Percentiles rank a stretch among this genome's conserved stretches.
These are phyloP conservation scores for Penicillium expansum DNA, from an alignment of 2,329 filamentous ascomycete species.

Conservation along the genomic window DNA sequence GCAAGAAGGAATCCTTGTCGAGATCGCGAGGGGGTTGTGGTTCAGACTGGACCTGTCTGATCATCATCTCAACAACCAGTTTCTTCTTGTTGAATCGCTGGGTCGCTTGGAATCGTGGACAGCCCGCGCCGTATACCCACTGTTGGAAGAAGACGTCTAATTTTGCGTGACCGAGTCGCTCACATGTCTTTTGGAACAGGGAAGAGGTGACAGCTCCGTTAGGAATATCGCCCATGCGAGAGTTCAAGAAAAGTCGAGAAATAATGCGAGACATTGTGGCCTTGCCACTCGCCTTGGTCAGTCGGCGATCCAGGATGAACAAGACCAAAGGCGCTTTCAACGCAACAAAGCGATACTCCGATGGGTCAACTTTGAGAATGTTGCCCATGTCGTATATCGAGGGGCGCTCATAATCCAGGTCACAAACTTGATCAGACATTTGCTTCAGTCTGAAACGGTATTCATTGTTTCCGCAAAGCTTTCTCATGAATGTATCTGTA, in stretches of 20 bases:
- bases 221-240: slow-evolving; percentile 73
- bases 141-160: slow-evolving; percentile 91
- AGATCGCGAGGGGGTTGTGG: slow-evolving; percentile 58
- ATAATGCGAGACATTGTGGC: slow-evolving; percentile 82
- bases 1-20: slow-evolving; percentile 73
- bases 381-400: slow-evolving; percentile 78
- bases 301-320: slow-evolving; percentile 86
- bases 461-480: slow-evolving; percentile 89
- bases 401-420: slow-evolving; percentile 76
- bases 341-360: slow-evolving; percentile 85
- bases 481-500: slow-evolving; percentile 87
- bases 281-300: slow-evolving; percentile 83
- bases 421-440: slow-evolving; percentile 75
- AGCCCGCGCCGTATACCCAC: slow-evolving; percentile 86
- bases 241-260: slow-evolving; percentile 78
- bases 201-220: slow-evolving; percentile 70
- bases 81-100: slow-evolving; percentile 98
- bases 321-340: slow-evolving; percentile 88
- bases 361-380: slow-evolving; percentile 73
- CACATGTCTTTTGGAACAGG: slow-evolving; percentile 77
- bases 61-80: slow-evolving; percentile 85
- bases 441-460: slow-evolving; percentile 87
- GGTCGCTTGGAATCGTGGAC: slow-evolving; percentile 79
- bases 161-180: slow-evolving; percentile 82
- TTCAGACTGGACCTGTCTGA: slow-evolving; percentile 69